Conservation (phyloP, 768 basidiomycete genomes). For the Filobasidium wieringae region DNA sequence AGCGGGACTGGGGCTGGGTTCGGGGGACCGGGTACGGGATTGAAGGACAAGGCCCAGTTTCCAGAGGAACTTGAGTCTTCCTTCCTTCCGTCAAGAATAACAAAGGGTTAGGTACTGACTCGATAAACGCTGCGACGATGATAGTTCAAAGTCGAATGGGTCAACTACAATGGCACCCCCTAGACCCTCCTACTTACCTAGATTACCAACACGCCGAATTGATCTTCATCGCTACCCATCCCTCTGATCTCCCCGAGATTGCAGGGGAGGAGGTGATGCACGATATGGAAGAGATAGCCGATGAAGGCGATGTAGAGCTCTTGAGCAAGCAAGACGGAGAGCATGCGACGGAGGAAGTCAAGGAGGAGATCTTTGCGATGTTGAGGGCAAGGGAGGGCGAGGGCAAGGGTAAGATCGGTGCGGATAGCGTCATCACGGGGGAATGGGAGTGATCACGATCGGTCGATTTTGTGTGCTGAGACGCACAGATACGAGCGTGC, state of each 20-base stretch:
- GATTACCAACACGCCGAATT: constrained; percentile 14
- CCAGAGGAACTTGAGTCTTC: constrained; percentile 14
- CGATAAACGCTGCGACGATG: too few relatives aligned
- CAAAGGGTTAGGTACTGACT: too few relatives aligned
- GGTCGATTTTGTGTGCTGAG: too few relatives aligned
- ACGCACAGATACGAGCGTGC: too few relatives aligned
- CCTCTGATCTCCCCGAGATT: constrained; percentile 2
- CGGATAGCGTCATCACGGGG: constrained; percentile 4
- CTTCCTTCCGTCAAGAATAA: not conserved
- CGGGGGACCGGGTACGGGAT: not conserved
- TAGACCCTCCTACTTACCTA: constrained; percentile 11
- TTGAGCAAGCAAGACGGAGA: not conserved
- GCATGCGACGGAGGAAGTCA: constrained; percentile 2
- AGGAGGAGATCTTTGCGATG: constrained; percentile 6
- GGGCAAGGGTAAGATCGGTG: not conserved
- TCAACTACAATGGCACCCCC: constrained; percentile 11
- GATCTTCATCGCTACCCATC: constrained; percentile 9
- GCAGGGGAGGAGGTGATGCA: constrained; percentile 4
- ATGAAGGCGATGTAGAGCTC: constrained; percentile 7
- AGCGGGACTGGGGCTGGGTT: constrained; percentile 1
- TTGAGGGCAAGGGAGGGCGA: constrained; percentile 1
- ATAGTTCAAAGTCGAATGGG: constrained; percentile 11
- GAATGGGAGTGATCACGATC: constrained; percentile 12
- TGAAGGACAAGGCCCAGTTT: constrained; percentile 10
- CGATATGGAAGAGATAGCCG: constrained; percentile 13